Evolutionary conservation across 1,284 basidiomycete species (phyloP).

Genomic region (Leccinum subatratum): DNA sequence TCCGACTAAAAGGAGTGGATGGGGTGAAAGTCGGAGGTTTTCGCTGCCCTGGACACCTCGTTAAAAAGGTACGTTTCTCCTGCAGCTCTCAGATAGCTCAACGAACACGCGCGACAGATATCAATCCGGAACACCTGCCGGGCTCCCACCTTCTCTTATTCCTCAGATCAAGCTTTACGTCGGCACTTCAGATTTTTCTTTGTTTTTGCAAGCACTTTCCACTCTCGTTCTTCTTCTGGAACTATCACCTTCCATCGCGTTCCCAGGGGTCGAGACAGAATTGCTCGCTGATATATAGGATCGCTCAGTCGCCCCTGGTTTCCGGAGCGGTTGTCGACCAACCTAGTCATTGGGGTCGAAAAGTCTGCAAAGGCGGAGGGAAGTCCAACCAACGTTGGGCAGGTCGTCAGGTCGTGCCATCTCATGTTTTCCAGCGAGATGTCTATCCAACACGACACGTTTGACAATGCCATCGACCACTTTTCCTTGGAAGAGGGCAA

Average conservation of each 20-base stretch:
- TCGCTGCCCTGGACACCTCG: conserved; percentile 73
- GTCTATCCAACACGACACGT: conserved; percentile 70
- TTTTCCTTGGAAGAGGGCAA: conserved; percentile 80
- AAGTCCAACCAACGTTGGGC: conserved; percentile 68
- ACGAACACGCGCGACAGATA: conserved; percentile 43
- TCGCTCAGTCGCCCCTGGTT: conserved; percentile 74
- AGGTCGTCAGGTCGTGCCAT: conserved; percentile 50
- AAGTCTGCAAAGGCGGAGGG: conserved; percentile 53
- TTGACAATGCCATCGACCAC: conserved; percentile 66
- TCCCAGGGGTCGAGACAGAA: conserved; percentile 67
- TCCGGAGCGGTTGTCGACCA: conserved; percentile 74
- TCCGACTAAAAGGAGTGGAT: conserved; percentile 77
- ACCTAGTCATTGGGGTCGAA: conserved; percentile 58
- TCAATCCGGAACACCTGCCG: conserved; percentile 54
- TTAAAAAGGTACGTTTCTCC: conserved; percentile 52
- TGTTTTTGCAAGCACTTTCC: conserved; percentile 72
- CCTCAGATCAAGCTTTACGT: conserved; percentile 73
- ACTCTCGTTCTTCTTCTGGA: conserved; percentile 70
- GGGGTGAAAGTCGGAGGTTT: conserved; percentile 76
- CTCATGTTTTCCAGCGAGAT: conserved; percentile 61
- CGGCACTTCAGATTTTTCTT: conserved; percentile 66
- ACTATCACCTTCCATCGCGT: conserved; percentile 60
- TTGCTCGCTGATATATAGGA: conserved; percentile 67
- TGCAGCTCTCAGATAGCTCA: conserved; percentile 16
- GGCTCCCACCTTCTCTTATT: conserved; percentile 61